Evolutionary conservation across 2,329 filamentous ascomycete species (phyloP).

Genomic region (Myriosclerotinia scirpicola): DNA sequence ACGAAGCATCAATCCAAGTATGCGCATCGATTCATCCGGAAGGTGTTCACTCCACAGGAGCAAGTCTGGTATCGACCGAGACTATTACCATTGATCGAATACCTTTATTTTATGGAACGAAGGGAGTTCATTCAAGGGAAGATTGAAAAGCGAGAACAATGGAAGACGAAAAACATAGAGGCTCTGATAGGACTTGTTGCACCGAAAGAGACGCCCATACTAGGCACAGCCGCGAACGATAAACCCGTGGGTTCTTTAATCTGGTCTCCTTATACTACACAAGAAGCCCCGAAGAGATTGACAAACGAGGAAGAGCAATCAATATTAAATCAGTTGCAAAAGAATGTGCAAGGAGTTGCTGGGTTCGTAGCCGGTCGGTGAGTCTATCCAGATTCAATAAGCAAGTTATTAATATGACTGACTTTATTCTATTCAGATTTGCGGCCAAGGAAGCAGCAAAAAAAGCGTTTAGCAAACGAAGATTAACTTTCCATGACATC

Average conservation of each 20-base stretch:
- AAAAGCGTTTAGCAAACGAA: constrained; percentile 65
- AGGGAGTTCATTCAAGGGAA: constrained; percentile 6
- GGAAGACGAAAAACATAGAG: constrained; percentile 11
- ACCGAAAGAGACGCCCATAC: constrained; percentile 2
- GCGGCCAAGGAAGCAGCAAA: constrained; percentile 75
- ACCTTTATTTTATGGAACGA: neutral
- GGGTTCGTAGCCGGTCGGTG: constrained; percentile 36
- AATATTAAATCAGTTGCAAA: neutral
- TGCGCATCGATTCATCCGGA: constrained; percentile 25
- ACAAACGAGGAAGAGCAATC: constrained; percentile 14
- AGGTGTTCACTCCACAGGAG: constrained; percentile 25
- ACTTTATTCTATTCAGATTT: constrained; percentile 29
- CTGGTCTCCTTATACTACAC: neutral
- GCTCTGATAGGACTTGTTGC: constrained; percentile 5
- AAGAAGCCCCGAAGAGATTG: neutral
- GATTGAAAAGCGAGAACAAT: constrained; percentile 9
- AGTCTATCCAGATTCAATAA: constrained; percentile 3
- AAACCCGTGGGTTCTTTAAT: constrained; percentile 5
- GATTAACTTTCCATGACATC: constrained; percentile 63
- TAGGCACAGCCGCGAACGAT: neutral
- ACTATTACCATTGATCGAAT: constrained; percentile 14
- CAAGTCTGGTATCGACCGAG: constrained; percentile 4
- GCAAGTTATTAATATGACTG: neutral
- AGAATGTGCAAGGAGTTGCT: constrained; percentile 24
- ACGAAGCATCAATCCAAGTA: constrained; percentile 6